Evolutionary conservation across 768 basidiomycete genomes (phyloP).

Genomic region (Asterophora lycoperdoides): DNA sequence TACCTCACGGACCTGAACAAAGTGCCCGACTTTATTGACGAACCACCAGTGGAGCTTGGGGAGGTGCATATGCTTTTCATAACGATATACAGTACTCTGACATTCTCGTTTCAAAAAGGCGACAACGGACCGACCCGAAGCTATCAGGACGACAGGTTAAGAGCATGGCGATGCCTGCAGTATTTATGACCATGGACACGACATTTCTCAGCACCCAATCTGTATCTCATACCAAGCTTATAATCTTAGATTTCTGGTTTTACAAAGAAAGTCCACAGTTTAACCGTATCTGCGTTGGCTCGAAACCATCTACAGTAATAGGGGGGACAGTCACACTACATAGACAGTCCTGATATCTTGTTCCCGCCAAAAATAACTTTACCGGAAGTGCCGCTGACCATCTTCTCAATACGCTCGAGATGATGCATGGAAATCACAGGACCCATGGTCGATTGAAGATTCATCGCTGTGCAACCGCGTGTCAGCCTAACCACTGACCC

Average conservation of each 20-base stretch:
- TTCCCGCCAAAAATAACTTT: conserved; percentile 59
- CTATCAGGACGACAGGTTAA: conserved; percentile 49
- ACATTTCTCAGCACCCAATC: conserved; percentile 2
- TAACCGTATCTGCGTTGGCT: conserved; percentile 67
- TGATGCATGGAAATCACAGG: conserved; percentile 68
- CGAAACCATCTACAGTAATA: conserved; percentile 73
- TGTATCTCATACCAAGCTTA: conserved; percentile 16
- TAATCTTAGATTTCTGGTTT: conserved; percentile 5
- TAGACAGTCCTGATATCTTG: conserved; percentile 61
- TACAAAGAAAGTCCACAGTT: conserved; percentile 17
- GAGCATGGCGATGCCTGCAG: conserved; percentile 3
- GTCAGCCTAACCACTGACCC: not conserved
- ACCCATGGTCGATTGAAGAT: conserved; percentile 73
- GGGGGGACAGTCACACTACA: too few species aligned
- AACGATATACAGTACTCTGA: not conserved
- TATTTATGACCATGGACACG: conserved; percentile 9
- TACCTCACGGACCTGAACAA: conserved; percentile 87
- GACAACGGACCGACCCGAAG: conserved; percentile 46
- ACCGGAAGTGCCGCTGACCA: conserved; percentile 46
- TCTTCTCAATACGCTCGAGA: conserved; percentile 57
- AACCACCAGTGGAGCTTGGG: conserved; percentile 65
- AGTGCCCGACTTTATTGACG: conserved; percentile 90
- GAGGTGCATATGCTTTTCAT: conserved; percentile 43
- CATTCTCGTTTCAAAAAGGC: conserved; percentile 19
- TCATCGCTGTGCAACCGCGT: conserved; percentile 45